Conservation (phyloP, 345 rosid genomes). For the Salix brachista region DNA sequence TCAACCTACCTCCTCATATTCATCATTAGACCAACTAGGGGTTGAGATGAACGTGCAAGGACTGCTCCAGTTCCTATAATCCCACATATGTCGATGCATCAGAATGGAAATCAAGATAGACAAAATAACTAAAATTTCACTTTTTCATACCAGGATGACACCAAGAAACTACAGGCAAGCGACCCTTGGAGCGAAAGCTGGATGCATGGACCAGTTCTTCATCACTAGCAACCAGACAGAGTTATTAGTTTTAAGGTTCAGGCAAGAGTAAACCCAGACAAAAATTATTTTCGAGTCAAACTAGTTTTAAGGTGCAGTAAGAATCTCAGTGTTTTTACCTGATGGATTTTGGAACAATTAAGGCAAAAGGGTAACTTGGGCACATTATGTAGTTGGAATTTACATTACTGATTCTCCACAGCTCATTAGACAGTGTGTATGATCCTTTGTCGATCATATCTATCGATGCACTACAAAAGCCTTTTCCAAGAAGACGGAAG, state of each 20-base stretch:
- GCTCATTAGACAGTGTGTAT: constrained; percentile 63
- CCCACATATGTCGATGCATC: constrained; percentile 18
- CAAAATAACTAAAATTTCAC: constrained; percentile 1
- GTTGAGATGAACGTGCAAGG: constrained; percentile 98
- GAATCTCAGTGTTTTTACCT: constrained; percentile 44
- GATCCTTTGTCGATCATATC: constrained; percentile 64
- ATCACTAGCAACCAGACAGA: constrained; percentile 50
- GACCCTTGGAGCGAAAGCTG: constrained; percentile 77
- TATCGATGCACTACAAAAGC: constrained; percentile 54
- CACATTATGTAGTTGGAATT: constrained; percentile 67
- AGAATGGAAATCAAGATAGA: constrained; percentile 13
- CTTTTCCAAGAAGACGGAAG: constrained; percentile 79
- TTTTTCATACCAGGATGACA: constrained; percentile 73
- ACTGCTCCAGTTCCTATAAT: constrained; percentile 79
- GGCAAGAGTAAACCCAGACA: neutral
- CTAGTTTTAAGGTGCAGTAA: neutral
- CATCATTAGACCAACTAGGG: constrained; percentile 96
- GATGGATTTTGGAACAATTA: constrained; percentile 78
- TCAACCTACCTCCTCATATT: constrained; percentile 79
- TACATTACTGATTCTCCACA: constrained; percentile 79
- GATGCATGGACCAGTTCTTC: constrained; percentile 84
- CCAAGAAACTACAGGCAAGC: constrained; percentile 93
- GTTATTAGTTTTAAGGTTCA: constrained; percentile 13
- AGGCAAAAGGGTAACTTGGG: constrained; percentile 84
- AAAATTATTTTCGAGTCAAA: neutral